Base-by-base conservation (phyloP, 306 rosid genomes). In the Cucumis hystrix region DNA sequence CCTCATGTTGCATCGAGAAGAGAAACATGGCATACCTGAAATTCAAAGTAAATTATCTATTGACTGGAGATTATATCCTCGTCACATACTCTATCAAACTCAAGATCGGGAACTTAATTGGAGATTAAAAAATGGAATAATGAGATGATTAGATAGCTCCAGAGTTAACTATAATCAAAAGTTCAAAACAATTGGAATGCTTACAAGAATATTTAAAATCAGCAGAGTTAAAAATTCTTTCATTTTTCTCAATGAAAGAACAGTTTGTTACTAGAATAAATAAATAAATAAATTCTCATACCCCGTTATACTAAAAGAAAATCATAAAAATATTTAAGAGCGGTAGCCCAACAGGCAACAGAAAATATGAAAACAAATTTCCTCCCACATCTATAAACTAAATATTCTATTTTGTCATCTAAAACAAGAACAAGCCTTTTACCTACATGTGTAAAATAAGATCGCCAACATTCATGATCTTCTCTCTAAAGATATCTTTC, bases 11-110 rank as follows among this genome's bases (percentile, higher is more conserved):
- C 83, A 87, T 90, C 60, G 99, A 89, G 87, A 95, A 95, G 73
- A 95, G 88, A 89, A 90, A 95, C 87, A 90, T 85, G n/a, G 93
- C 97, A 85, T 95, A 95, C 99, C 99, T 95, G 78, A 80, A 79
- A 59, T 62, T 8, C 45, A 51, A 28, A 28, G 25, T 49, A 28
- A 70, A 51, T 72, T 72, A 72, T 72, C 76, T 49, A 47, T 33
- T 57, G 13, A 4, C 6, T 6, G 8, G 20, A 37, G 21, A 20
- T 35, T 57, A 21, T 75, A 56, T 37, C 76, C 57, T 52, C 17
- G n/a, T 23, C n/a, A 45, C 58, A 23, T 70, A 47, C n/a, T 35
- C 37, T 25, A 69, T 21, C 58, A 20, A 45, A 8, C 75, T 69
- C 35, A 43, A 69, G 33, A 69, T 69, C 39, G 14, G 35, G n/a